A percentile compares a stretch with the other conserved stretches of the same genome.
phyloP scores from a whole-genome alignment of 495 filamentous ascomycete genomes.

The Melanomma pulvis-pyrius region DNA sequence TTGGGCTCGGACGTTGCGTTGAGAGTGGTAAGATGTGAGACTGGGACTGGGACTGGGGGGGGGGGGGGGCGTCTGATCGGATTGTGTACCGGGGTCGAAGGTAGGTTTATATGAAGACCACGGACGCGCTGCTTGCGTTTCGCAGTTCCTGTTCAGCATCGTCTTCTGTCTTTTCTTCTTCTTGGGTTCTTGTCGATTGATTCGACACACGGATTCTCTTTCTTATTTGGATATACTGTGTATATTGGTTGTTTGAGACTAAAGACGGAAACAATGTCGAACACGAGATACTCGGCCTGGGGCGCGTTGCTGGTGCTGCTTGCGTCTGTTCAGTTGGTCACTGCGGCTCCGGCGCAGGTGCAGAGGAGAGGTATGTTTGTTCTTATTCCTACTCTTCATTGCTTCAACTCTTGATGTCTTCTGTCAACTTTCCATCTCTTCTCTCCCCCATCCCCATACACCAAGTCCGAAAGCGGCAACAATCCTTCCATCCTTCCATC shows the following conservation, averaged over 20 bases:
- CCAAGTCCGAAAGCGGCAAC: background rate
- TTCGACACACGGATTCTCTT: background rate
- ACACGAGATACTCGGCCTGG: background rate
- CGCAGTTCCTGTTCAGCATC: background rate
- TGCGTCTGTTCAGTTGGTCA: background rate
- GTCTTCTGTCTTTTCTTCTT: background rate
- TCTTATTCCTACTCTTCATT: background rate
- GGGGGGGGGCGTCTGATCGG: background rate
- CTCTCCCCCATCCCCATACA: background rate
- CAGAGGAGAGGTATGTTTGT: slow-evolving; percentile 19
- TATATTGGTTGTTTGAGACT: background rate
- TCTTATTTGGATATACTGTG: background rate
- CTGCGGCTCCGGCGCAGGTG: slow-evolving; percentile 5
- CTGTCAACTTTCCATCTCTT: background rate
- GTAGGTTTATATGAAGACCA: background rate
- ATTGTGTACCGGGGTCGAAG: too few species aligned
- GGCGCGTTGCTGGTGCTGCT: background rate
- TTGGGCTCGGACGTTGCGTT: background rate
- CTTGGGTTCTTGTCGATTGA: background rate
- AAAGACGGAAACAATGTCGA: too few species aligned
- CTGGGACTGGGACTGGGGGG: background rate
- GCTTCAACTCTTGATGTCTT: background rate
- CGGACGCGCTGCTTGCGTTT: background rate
- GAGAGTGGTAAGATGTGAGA: background rate
- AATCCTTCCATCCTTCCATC: background rate